Base-by-base conservation (phyloP, 176 grass and related monocot species). In the Musa acuminata region DNA sequence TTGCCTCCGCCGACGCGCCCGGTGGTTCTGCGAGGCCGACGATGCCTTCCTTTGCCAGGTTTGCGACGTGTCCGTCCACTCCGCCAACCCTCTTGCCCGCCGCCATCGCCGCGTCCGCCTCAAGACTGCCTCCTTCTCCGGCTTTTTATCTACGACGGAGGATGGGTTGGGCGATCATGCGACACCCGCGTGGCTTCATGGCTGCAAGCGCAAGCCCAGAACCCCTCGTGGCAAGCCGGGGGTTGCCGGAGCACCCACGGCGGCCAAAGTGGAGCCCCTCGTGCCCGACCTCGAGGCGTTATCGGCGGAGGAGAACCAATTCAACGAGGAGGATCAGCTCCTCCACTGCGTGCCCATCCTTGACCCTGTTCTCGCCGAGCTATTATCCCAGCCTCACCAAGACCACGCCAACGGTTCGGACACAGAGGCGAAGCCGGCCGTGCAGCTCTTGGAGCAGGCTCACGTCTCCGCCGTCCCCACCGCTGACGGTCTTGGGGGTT, bases 11-110 rank as follows among this genome's bases (percentile, higher is more conserved):
- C 80, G 86, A 21, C 87, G 92, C 3, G 92, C 92, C 74, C 87
- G 89, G 62, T 96, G 92, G 92, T 96, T 87, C 63, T 96, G 92
- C 79, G 92, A 82, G 2, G 92, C 92, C 0, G 92, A 96, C 73
- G 92, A 92, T 66, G 92, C 89, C 1, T 96, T 96, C 82, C 80
- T 96, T 19, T 96, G 92, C 75, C 89, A 89, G 84, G 67, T 29
- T 2, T 96, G 92, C 65, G 92, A 96, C 80, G 70, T 82, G 27
- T 91, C 92, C 9, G 92, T 96, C 81, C 92, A 96, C 89, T 89
- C 89, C 29, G 92, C 89, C 14, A 96, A 96, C 60, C 75, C 89
- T 72, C 84, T 96, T 51, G 92, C 92, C 2, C 66, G 84, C 80
- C 84, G 92, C 24, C 92, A 96, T 71, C 82, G 92, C n/a, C 81